Percentiles rank a stretch among this genome's conserved stretches.
Conservation (phyloP, 1,139 yeast genomes). For the Blastobotrys raffinosifermentans region DNA sequence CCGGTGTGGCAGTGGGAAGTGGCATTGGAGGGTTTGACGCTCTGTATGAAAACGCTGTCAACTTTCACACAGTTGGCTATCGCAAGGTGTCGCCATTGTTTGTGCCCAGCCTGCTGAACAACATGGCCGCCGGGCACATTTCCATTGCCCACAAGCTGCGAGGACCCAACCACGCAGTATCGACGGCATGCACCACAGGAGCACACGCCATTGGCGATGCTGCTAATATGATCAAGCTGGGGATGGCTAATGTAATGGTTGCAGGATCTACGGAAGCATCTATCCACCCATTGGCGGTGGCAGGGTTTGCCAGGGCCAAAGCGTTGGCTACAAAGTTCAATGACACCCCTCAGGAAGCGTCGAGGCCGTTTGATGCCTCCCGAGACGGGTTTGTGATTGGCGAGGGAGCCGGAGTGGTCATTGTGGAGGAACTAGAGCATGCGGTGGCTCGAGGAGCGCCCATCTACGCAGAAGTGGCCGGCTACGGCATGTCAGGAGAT, state of each 20-base stretch:
- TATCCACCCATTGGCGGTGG: conserved; percentile 78
- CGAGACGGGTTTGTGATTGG: conserved; percentile 88
- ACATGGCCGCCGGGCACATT: conserved; percentile 94
- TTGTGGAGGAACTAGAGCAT: conserved; percentile 72
- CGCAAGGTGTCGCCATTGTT: conserved; percentile 77
- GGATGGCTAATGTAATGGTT: conserved; percentile 78
- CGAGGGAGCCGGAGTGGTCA: conserved; percentile 83
- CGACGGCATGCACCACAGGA: conserved; percentile 98
- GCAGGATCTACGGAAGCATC: conserved; percentile 93
- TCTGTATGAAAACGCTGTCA: conserved; percentile 52
- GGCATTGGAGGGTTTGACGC: conserved; percentile 91
- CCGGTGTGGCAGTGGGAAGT: conserved; percentile 85
- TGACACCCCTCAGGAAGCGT: conserved; percentile 58
- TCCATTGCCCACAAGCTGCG: conserved; percentile 68
- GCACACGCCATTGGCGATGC: conserved; percentile 94
- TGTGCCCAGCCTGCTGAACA: conserved; percentile 74
- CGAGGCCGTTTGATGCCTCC: conserved; percentile 78
- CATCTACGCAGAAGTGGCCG: conserved; percentile 75
- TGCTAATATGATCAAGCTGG: conserved; percentile 66
- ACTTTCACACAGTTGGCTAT: conserved; percentile 50
- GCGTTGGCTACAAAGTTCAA: conserved; percentile 63
- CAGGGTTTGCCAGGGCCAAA: conserved; percentile 89
- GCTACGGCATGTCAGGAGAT: conserved; percentile 90
- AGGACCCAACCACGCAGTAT: conserved; percentile 85
- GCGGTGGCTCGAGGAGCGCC: conserved; percentile 53